These are phyloP conservation scores for Hortiboletus flavorubellus DNA, from an alignment of 768 basidiomycete species.

Conservation along the genomic window DNA sequence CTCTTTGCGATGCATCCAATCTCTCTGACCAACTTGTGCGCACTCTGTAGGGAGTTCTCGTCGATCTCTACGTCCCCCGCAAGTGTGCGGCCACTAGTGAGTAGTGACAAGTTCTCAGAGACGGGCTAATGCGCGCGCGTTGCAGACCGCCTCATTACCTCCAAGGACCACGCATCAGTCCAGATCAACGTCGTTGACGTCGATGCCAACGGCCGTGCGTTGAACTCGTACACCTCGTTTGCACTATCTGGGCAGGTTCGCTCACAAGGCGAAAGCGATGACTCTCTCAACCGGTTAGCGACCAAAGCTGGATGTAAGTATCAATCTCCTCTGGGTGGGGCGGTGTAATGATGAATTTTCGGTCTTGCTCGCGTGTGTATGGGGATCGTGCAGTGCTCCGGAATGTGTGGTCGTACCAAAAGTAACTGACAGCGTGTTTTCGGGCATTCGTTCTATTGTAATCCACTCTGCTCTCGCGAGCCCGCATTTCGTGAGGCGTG, in stretches of 20 bases:
- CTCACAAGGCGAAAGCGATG: constrained; percentile 94
- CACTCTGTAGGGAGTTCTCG: constrained; percentile 79
- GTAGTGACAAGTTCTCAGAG: constrained; percentile 30
- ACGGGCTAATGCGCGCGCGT: constrained; percentile 2
- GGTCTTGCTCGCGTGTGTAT: not conserved
- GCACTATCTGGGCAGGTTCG: constrained; percentile 94
- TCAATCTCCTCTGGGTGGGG: not conserved
- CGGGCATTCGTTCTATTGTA: constrained; percentile 15
- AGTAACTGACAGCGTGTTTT: constrained; percentile 46
- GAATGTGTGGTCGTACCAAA: constrained; percentile 95
- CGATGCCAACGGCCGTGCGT: constrained; percentile 80
- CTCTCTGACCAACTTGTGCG: not conserved
- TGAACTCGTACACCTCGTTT: constrained; percentile 81
- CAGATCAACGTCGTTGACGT: constrained; percentile 95
- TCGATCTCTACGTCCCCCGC: constrained; percentile 99
- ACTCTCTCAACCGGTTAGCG: constrained; percentile 93
- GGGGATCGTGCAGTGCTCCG: constrained; percentile 67
- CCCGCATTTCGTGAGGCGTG: not conserved
- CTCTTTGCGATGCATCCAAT: not conserved
- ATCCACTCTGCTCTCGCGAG: constrained; percentile 8
- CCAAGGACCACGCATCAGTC: constrained; percentile 98
- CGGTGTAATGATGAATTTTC: constrained; percentile 6
- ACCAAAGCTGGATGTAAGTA: constrained; percentile 92
- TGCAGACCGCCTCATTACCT: constrained; percentile 93
- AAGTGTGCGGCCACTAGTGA: constrained; percentile 97